Base-by-base conservation (phyloP, 2,329 filamentous ascomycete species). In the Cercospora zeina region DNA sequence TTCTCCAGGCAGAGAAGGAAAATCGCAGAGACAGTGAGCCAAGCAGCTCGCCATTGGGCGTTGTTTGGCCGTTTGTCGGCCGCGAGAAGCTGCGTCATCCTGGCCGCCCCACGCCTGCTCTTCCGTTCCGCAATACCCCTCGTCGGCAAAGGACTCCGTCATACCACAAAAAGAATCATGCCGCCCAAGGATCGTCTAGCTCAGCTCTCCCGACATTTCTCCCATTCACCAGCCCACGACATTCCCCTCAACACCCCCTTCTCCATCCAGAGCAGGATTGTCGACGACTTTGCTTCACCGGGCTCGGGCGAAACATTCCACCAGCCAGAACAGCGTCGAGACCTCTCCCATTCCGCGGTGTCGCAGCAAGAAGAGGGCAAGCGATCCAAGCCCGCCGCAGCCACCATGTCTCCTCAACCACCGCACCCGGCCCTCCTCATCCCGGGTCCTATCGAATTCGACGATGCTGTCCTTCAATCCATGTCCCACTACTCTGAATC, bases 401-500 rank as follows among this genome's bases (percentile, higher is more conserved):
- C 70, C 71, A 82, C 72, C 58, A 86, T 86, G 83, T 86, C 84
- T 42, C 74, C 72, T 59, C 85, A 88, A 78, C 72, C 83, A 58
- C 77, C 82, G 60, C 86, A 89, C 74, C 81, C 85, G 58, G 88
- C 93, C 60, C 83, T 99, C 78, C 87, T 99, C 79, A 97, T 99
- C 74, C 95, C 95, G 54, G 95, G 95, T 67, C 95, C 95, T 73
- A 96, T 97, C 77, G 93, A 97, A 81, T 97, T 97, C 75, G 93
- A 97, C 77, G 93, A 97, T 93, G 92, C 88, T 53, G 93, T 97
- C 64, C 86, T 97, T 57, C 86, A 93, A 77, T 91, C 92, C 65
- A 97, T 97, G 93, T 89, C 89, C 81, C 92, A 96, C 79, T 96
- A 89, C 81, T 93, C 90, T 77, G 92, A 99, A 84, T 96, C 90